Evolutionary conservation across 495 filamentous ascomycete genomes (phyloP), one percentile per base, ranked within the genome.

Genomic region (Filosporella fistucella): DNA sequence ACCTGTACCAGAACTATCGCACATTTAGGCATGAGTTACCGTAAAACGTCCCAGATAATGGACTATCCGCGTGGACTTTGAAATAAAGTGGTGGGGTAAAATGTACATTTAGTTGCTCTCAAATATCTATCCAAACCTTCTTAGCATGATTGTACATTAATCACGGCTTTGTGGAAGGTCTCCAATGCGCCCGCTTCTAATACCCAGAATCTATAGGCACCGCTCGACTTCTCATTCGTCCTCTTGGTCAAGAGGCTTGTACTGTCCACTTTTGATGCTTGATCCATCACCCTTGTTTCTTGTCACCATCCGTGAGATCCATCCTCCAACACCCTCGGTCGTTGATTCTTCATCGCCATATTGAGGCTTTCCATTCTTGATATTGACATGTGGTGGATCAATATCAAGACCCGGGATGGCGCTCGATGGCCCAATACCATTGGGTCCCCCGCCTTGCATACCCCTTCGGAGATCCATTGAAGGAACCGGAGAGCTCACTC

Each of bases 371-470:
- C 71, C 68, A 41, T 72, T 71, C 41, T 71, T 62, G 32, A 67
- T 61, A 12, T 62, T 59, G 2, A 77, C 65, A 39, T 72, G 69
- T 1, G 86, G 85, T 3, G 85, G 84, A 34, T 86, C 73, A 42
- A 91, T 85, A 56, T 88, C 82, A 28, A 89, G 71, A 9, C 81
- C 81, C 5, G 86, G 85, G 47, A 88, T 85, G 14, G 79, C 46
- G 46, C 57, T 61, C 46, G 65, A 49, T 45, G 65, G 13, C 41
- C 65, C 46, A 49, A 69, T n/a, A 51, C 60, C 46, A 43, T 41
- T 14, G 11, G 10, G 25, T 12, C 49, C 55, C 10, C 23, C 37
- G 11, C 36, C 30, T 13, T 36, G n/a, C 10, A 57, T 45, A 5
- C 55, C 46, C 28, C 77, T 67, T 41, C 83, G 79, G 43, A 90